Base-by-base conservation (phyloP, 2,329 filamentous ascomycete species). In the Nemania sp. region DNA sequence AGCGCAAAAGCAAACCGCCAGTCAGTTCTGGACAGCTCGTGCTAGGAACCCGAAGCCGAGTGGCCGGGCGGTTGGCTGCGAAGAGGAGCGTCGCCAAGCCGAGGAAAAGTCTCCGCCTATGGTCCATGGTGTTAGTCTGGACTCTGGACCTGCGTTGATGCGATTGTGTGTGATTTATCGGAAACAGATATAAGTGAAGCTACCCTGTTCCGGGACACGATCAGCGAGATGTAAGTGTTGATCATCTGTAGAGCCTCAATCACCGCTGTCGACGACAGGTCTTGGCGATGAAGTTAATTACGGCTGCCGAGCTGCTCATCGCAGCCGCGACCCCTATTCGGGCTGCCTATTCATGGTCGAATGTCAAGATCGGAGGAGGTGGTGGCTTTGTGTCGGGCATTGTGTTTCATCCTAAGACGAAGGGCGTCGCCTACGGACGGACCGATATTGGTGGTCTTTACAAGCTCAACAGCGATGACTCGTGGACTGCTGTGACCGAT, bases 381-480 rank as follows among this genome's bases (percentile, higher is more conserved):
- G 80, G 81, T 46, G 81, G 81, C 26, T 84, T 84, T 61, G 73
- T 80, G 3, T 75, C 79, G 4, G 75, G 80, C 19, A 80, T 84
- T 46, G 73, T 80, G n/a, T 84, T 83, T 68, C 80, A 83, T 60
- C 78, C 78, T 4, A 75, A 69, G 30, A 68, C 67, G 5, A 71
- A 76, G 57, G 80, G 79, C 5, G 66, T 83, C 6, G 79, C 79
- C 2, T 83, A 82, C 59, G 79, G 78, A 20, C 73, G 80, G 33
- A 81, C 81, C 2, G 80, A 84, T 55, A 83, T 83, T 56, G 80
- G 81, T 15, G 80, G 81, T 7, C 71, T 80, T 9, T 83, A 83
- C 67, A 73, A 75, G 54, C 71, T 82, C 19, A 83, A 83, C 59
- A 48, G 71, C 9, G 80, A 82, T 63, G 79, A 83, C 59, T 77